phyloP scores from a whole-genome alignment of 768 basidiomycete genomes.

The Dictyophora rubrovolvata region DNA sequence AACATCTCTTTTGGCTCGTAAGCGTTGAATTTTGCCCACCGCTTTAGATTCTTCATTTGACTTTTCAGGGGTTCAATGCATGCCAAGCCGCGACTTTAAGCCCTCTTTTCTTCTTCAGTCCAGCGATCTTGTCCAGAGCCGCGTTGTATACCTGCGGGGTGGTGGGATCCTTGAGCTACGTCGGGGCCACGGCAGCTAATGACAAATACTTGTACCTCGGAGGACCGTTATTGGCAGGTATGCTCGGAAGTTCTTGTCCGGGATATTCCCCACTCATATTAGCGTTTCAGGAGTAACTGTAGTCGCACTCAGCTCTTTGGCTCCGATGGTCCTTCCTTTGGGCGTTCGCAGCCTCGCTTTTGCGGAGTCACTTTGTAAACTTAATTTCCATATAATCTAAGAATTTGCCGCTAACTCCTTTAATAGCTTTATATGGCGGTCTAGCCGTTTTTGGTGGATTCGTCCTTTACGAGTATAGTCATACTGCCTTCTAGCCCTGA shows the following conservation, averaged over 20 bases:
- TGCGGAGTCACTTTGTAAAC: slow-evolving; percentile 51
- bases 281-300: slow-evolving; percentile 59
- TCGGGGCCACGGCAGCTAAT: slow-evolving; percentile 79
- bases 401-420: neutral
- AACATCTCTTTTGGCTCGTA: slow-evolving; percentile 75
- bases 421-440: slow-evolving; percentile 62
- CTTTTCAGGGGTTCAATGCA: slow-evolving; percentile 62
- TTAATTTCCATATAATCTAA: neutral
- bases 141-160: slow-evolving; percentile 82
- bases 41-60: neutral
- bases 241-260: neutral
- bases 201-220: slow-evolving; percentile 83
- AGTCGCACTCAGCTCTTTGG: slow-evolving; percentile 76
- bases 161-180: slow-evolving; percentile 77
- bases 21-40: slow-evolving; percentile 18
- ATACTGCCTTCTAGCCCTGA: neutral
- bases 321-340: slow-evolving; percentile 82
- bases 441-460: slow-evolving; percentile 82
- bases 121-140: slow-evolving; percentile 76
- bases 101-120: slow-evolving; percentile 82
- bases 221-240: slow-evolving; percentile 65
- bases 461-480: slow-evolving; percentile 71
- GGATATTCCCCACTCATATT: neutral
- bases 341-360: slow-evolving; percentile 68
- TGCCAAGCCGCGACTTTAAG: slow-evolving; percentile 81